Evolutionary conservation across 345 rosid genomes (phyloP).

Genomic region (Syzygium aqueum): DNA sequence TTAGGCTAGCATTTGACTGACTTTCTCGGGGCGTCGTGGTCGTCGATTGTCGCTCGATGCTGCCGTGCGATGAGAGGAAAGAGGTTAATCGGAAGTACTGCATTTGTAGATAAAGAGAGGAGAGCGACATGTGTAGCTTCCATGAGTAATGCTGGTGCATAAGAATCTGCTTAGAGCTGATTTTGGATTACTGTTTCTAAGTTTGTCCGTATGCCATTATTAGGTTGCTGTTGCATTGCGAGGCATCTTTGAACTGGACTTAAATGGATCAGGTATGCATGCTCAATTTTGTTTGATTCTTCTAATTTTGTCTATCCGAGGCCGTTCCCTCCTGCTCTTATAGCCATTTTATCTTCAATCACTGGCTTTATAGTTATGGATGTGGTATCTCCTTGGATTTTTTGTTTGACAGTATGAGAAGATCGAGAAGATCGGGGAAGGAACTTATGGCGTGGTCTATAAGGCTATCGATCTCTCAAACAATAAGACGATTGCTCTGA

Average conservation of each 20-base stretch:
- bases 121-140: neutral
- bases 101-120: neutral
- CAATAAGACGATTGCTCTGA: constrained; percentile 81
- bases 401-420: constrained; percentile 61
- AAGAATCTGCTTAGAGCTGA: neutral
- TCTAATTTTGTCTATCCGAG: neutral
- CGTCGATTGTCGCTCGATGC: neutral
- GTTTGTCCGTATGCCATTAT: neutral
- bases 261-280: neutral
- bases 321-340: neutral
- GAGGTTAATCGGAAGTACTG: neutral
- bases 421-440: constrained; percentile 95
- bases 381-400: neutral
- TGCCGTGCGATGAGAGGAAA: neutral
- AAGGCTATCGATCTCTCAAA: constrained; percentile 78
- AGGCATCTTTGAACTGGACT: neutral
- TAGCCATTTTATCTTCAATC: neutral
- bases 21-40: neutral
- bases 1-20: neutral
- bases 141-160: neutral
- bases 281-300: neutral
- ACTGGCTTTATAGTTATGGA: neutral
- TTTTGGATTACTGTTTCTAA: neutral
- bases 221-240: neutral
- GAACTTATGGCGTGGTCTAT: constrained; percentile 90